Base-by-base conservation (phyloP, 176 grass and related monocot species). In the Avena eriantha region DNA sequence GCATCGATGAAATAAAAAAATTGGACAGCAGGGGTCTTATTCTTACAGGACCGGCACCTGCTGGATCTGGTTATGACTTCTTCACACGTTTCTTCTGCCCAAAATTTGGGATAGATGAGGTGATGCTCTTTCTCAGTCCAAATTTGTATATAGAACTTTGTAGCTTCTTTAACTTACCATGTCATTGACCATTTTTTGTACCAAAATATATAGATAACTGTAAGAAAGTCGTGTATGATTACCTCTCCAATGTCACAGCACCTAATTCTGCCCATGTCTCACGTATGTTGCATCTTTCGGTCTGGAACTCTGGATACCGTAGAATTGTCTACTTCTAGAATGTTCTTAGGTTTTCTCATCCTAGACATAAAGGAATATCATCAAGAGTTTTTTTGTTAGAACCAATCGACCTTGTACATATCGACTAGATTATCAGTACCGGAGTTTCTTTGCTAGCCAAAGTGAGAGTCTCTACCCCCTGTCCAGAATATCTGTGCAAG, bases 51-150 rank as follows among this genome's bases (percentile, higher is more conserved):
- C 73, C 77, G 33, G 91, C 87, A 29, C 80, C 89, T 21, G 23
- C 79, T 86, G 91, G 80, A 87, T 97, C 92, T 91, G 87, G 69
- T 80, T 95, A 90, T 73, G 95, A 97, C 64, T 95, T 95, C 35
- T 97, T 93, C 69, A 91, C 78, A 15, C 93, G 92, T 50, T 95
- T 80, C 58, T 91, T 93, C 82, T 81, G 79, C 79, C 92, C 92
- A 71, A 93, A 93, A 80, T 67, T 89, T 35, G 93, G 93, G 18
- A 0, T 97, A 82, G 54, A 87, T 87, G 93, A 97, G 95, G 95
- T 97, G 88, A 91, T 81, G 19, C 58, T 57, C 24, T 65, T 49
- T 76, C 33, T 73, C 12, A 13, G 19, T 71, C 54, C 7, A 12
- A 77, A 81, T 36, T 46, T 50, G 14, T 73, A 65, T 41, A 55